These are phyloP conservation scores for Plasmopara viticola DNA, from an alignment of 352 stramenopile species.

Conservation along the genomic window DNA sequence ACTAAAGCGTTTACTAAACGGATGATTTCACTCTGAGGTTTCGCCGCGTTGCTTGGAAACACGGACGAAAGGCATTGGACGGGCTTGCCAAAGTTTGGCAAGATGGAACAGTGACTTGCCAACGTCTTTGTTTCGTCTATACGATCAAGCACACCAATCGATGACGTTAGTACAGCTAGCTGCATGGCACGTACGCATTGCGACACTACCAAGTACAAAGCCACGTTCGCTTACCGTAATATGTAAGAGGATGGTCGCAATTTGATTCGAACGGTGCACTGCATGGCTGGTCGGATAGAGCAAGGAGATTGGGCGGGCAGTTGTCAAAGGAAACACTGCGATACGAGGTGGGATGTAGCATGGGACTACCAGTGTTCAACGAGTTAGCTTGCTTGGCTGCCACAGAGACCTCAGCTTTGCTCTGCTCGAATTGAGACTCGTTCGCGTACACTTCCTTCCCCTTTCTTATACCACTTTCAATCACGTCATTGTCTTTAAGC, in stretches of 20 bases:
- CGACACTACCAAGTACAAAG: neutral
- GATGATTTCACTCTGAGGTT: constrained; percentile 26
- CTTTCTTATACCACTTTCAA: constrained; percentile 4
- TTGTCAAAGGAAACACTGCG: constrained; percentile 20
- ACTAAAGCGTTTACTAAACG: constrained; percentile 23
- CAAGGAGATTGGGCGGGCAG: constrained; percentile 19
- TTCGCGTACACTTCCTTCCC: constrained; percentile 2
- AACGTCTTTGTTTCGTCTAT: constrained; percentile 27
- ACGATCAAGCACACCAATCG: constrained; percentile 6
- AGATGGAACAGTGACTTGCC: constrained; percentile 19
- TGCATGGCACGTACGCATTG: neutral
- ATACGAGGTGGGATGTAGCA: constrained; percentile 30
- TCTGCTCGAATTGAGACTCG: constrained; percentile 1
- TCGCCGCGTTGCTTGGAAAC: constrained; percentile 15
- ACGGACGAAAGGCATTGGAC: constrained; percentile 28
- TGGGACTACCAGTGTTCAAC: neutral
- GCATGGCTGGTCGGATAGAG: constrained; percentile 1
- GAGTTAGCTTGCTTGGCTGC: neutral
- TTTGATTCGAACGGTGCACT: constrained; percentile 13
- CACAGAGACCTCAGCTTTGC: neutral
- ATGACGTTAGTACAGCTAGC: neutral
- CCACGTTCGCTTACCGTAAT: constrained; percentile 26
- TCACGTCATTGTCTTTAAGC: constrained; percentile 1
- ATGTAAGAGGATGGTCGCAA: constrained; percentile 22
- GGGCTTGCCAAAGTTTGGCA: constrained; percentile 33